A percentile compares a stretch with the other conserved stretches of the same genome.
Evolutionary conservation across 129 eudicot species (phyloP).

Genomic region (Flaveria robusta): DNA sequence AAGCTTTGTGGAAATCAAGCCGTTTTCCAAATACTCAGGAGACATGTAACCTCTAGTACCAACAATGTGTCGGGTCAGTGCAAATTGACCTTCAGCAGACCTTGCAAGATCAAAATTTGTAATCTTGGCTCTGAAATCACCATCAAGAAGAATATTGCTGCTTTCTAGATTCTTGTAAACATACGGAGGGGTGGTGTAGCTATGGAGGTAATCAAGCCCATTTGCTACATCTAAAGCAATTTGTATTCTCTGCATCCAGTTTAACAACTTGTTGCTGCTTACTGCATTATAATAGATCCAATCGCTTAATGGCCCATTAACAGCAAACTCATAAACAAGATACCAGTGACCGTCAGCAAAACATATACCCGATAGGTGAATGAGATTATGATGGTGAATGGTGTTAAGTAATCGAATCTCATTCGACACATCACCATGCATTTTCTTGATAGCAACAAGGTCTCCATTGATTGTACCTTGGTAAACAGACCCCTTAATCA

Average conservation of each 20-base stretch:
- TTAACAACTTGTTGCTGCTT: slow-evolving; percentile 39
- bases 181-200: slow-evolving; percentile 76
- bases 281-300: slow-evolving; percentile 48
- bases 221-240: slow-evolving; percentile 74
- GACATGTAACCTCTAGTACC: slow-evolving; percentile 96
- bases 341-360: slow-evolving; percentile 71
- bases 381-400: slow-evolving; percentile 74
- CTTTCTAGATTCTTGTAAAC: slow-evolving; percentile 77
- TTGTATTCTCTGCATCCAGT: slow-evolving; percentile 70
- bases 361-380: slow-evolving; percentile 69
- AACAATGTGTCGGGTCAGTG: slow-evolving; percentile 72
- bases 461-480: slow-evolving; percentile 69
- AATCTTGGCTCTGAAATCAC: slow-evolving; percentile 74
- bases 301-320: slow-evolving; percentile 57
- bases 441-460: slow-evolving; percentile 80
- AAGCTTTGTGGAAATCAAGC: slow-evolving; percentile 69
- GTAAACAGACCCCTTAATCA: slow-evolving; percentile 78
- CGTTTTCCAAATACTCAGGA: slow-evolving; percentile 74
- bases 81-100: slow-evolving; percentile 67
- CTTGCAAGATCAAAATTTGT: slow-evolving; percentile 73
- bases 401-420: slow-evolving; percentile 64
- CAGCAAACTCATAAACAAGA: slow-evolving; percentile 88
- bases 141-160: slow-evolving; percentile 76
- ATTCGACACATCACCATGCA: slow-evolving; percentile 77
- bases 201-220: slow-evolving; percentile 84